Conservation (phyloP, 768 basidiomycete species). For the Astraeus odoratus region DNA sequence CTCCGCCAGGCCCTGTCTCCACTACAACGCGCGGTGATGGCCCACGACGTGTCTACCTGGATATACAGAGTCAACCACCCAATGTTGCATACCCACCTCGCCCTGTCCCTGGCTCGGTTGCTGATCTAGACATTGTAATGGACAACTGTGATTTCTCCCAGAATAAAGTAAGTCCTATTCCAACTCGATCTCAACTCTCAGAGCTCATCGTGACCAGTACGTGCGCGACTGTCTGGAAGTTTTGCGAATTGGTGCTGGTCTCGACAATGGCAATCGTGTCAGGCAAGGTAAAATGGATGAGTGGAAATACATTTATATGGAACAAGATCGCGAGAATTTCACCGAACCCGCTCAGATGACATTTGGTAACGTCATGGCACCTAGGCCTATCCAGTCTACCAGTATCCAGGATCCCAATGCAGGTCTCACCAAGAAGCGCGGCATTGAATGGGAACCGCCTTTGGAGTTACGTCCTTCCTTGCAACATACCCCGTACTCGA, state of each 20-base stretch:
- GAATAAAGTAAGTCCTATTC: slow-evolving; percentile 46
- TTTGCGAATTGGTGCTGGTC: slow-evolving; percentile 80
- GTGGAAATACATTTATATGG: slow-evolving; percentile 87
- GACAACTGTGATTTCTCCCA: slow-evolving; percentile 88
- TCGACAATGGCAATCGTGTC: slow-evolving; percentile 74
- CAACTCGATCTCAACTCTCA: neutral
- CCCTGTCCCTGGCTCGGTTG: slow-evolving; percentile 75
- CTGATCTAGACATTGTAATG: slow-evolving; percentile 87
- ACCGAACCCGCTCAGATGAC: slow-evolving; percentile 29
- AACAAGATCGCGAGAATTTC: slow-evolving; percentile 41
- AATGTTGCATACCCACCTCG: slow-evolving; percentile 80
- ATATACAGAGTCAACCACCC: slow-evolving; percentile 54
- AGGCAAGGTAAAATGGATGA: slow-evolving; percentile 71
- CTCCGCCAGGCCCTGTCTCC: slow-evolving; percentile 39
- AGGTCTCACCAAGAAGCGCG: slow-evolving; percentile 52
- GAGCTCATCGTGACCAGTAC: slow-evolving; percentile 45
- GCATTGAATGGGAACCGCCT: slow-evolving; percentile 53
- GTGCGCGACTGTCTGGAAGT: slow-evolving; percentile 98
- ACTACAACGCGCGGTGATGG: slow-evolving; percentile 67
- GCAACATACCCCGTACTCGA: slow-evolving; percentile 50
- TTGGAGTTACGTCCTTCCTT: slow-evolving; percentile 42
- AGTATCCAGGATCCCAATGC: slow-evolving; percentile 40
- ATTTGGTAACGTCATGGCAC: slow-evolving; percentile 25
- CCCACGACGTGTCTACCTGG: slow-evolving; percentile 70
- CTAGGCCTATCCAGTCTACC: slow-evolving; percentile 22